Evolutionary conservation across 202 grass and related monocot species (phyloP).

Genomic region (Zizania palustris): DNA sequence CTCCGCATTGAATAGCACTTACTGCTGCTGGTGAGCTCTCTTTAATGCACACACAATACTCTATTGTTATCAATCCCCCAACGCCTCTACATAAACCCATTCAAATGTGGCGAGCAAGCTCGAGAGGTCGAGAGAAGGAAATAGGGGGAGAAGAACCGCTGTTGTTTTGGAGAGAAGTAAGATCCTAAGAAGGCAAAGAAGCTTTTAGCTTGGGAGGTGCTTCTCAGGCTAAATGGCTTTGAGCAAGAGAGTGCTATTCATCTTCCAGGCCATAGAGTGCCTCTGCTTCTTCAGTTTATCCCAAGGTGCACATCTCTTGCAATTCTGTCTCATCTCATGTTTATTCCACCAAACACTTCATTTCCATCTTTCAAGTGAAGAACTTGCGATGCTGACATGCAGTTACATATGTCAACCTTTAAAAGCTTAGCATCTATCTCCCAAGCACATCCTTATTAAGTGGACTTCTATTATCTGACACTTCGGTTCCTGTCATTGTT

Average conservation of each 20-base stretch:
- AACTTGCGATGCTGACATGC: slow-evolving; percentile 21
- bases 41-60: slow-evolving; percentile 49
- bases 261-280: slow-evolving; percentile 47
- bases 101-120: slow-evolving; percentile 12
- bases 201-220: not conserved
- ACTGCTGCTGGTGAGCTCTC: slow-evolving; percentile 52
- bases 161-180: not conserved
- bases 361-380: not conserved
- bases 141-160: slow-evolving; percentile 2
- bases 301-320: slow-evolving; percentile 39
- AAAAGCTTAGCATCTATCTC: slow-evolving; percentile 5
- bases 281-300: slow-evolving; percentile 51
- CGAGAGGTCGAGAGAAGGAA: slow-evolving; percentile 34
- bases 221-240: slow-evolving; percentile 47
- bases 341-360: not conserved
- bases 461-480: not conserved
- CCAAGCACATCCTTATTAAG: not conserved
- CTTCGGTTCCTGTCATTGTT: slow-evolving; percentile 12
- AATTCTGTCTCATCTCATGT: not conserved
- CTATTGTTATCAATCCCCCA: slow-evolving; percentile 25
- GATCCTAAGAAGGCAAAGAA: not conserved
- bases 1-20: slow-evolving; percentile 52
- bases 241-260: slow-evolving; percentile 26
- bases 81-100: slow-evolving; percentile 47
- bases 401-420: slow-evolving; percentile 3